These are phyloP conservation scores for Chlamydomonas eustigma DNA, from an alignment of 139 green algal genomes.

Conservation along the genomic window DNA sequence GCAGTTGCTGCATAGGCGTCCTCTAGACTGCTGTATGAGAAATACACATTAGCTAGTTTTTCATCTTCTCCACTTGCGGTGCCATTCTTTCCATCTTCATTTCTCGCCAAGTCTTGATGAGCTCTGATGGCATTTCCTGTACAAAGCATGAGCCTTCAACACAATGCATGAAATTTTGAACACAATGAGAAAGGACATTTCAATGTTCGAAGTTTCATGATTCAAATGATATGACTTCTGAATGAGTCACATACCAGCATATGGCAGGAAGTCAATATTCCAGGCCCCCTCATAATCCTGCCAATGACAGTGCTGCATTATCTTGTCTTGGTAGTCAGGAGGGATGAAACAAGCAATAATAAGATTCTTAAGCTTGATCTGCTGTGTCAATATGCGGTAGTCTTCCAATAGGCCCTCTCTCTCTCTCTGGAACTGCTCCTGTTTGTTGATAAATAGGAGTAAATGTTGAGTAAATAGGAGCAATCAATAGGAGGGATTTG, in stretches of 20 bases:
- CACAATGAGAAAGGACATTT: too few relatives aligned
- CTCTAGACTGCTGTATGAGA: conserved; percentile 30
- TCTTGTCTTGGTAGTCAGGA: conserved; percentile 64
- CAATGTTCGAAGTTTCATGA: too few relatives aligned
- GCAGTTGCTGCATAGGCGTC: conserved; percentile 11
- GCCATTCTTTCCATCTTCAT: conserved; percentile 12
- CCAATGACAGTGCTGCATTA: conserved; percentile 66
- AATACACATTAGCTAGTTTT: conserved; percentile 35
- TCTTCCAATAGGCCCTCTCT: conserved; percentile 65
- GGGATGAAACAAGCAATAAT: conserved; percentile 73
- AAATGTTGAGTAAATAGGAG: too few relatives aligned
- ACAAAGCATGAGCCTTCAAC: not conserved
- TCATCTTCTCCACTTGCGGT: conserved; percentile 13
- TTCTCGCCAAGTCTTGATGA: conserved; percentile 32
- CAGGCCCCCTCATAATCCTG: conserved; percentile 57
- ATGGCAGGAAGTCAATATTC: conserved; percentile 48
- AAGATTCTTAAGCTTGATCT: conserved; percentile 74
- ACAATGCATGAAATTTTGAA: too few relatives aligned
- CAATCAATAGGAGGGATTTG: too few relatives aligned
- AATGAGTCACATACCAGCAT: too few relatives aligned
- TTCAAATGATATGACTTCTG: too few relatives aligned
- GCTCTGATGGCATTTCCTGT: conserved; percentile 42
- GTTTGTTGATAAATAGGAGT: too few relatives aligned
- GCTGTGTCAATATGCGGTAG: conserved; percentile 57
- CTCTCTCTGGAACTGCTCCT: conserved; percentile 58